Evolutionary conservation across 306 rosid species (phyloP), one percentile per base, ranked within the genome.

Genomic region (Cotoneaster glaucophyllus): DNA sequence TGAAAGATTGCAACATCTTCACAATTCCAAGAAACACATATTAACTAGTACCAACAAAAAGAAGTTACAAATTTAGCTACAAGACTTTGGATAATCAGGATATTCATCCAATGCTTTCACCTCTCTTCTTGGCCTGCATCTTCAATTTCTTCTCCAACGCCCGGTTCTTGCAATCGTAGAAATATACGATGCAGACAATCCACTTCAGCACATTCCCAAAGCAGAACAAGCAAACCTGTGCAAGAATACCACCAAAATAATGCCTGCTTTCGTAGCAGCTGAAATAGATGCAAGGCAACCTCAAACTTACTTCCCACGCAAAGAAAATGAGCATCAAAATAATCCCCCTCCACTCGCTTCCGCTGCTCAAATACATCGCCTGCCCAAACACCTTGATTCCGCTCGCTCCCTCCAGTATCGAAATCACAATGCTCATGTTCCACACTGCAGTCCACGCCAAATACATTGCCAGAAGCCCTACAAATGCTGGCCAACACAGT

Each of bases 381-480:
- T 79, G 77, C n/a, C 61, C 79, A 19, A 87, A 75, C 24, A 90
- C 88, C 69, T 84, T 80, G 56, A 69, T 26, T 54, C 92, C 91
- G 67, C 61, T 32, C 31, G 28, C 75, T 8, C 84, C 86, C 37
- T 90, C 86, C 71, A 88, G 28, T 29, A 84, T 64, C 31, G 92
- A 87, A 17, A 87, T 73, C 45, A 86, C 89, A 79, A 86, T 66
- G 22, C 90, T 75, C 92, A 85, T 81, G 11, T 90, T 82, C 96
- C 90, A 86, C 41, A 66, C 68, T 15, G 89, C 78, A 64, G 82
- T 86, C 90, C 89, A 79, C 67, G 81, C 89, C 79, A 78, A 58
- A 62, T 79, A 84, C 69, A 79, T 62, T 37, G 34, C 71, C 5
- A 88, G 45, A 56, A 82, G 45, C 69, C 56, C 70, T 22, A 44